These are phyloP conservation scores for Sugiyamaella boreocaroliniensis DNA, from an alignment of 805 yeast species.

Conservation along the genomic window DNA sequence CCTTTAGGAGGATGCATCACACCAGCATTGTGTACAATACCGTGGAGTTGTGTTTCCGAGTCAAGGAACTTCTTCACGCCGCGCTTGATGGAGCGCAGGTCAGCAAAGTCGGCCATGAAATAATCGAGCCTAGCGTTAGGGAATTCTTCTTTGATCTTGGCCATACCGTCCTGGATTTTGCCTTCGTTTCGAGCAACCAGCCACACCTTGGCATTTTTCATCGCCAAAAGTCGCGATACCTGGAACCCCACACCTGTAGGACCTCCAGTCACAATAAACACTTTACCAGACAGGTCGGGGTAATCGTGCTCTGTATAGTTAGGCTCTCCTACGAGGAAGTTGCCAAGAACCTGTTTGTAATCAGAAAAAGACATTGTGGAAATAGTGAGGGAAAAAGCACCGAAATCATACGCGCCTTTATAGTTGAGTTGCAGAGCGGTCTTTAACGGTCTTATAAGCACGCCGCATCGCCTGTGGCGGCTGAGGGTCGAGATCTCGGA, in stretches of 20 bases:
- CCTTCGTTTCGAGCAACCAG: slow-evolving; percentile 33
- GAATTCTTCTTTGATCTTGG: slow-evolving; percentile 24
- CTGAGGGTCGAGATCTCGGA: too few species aligned
- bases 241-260: slow-evolving; percentile 34
- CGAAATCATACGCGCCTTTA: too few species aligned
- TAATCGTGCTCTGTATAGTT: slow-evolving; percentile 24
- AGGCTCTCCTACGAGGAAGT: slow-evolving; percentile 12
- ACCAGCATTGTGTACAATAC: slow-evolving; percentile 42
- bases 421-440: too few species aligned
- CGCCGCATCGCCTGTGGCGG: too few species aligned
- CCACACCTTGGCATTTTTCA: slow-evolving; percentile 34
- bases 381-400: neutral
- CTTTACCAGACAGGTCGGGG: slow-evolving; percentile 33
- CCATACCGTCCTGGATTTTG: slow-evolving; percentile 31
- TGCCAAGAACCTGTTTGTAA: neutral
- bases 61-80: slow-evolving; percentile 31
- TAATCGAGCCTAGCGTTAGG: slow-evolving; percentile 17
- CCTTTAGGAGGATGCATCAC: slow-evolving; percentile 35
- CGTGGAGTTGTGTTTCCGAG: slow-evolving; percentile 29
- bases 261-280: slow-evolving; percentile 32
- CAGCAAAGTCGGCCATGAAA: slow-evolving; percentile 26
- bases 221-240: slow-evolving; percentile 28
- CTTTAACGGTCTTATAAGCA: too few species aligned
- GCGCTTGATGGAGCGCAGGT: slow-evolving; percentile 37
- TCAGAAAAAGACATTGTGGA: neutral